Percentiles rank a stretch among this genome's conserved stretches.
These are phyloP conservation scores for Fusarium verrucosum DNA, from an alignment of 2,329 filamentous ascomycete species.

Conservation along the genomic window DNA sequence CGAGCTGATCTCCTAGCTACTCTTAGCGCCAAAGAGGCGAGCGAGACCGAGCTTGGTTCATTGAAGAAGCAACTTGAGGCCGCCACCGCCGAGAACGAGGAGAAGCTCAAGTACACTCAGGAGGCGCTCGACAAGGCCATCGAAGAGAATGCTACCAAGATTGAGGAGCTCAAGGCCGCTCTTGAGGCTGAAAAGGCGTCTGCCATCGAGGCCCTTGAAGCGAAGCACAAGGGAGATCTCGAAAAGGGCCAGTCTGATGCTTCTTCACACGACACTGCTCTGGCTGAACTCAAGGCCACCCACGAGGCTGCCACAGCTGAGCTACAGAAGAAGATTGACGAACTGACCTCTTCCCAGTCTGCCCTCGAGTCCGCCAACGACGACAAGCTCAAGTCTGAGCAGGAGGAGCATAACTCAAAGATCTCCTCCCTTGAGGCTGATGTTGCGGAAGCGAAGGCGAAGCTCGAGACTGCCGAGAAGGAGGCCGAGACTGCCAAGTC, in stretches of 20 bases:
- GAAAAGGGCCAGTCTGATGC: slow-evolving; percentile 57
- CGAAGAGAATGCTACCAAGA: slow-evolving; percentile 59
- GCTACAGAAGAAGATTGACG: slow-evolving; percentile 65
- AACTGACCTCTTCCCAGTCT: slow-evolving; percentile 59
- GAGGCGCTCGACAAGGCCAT: slow-evolving; percentile 50
- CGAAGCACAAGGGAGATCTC: slow-evolving; percentile 62
- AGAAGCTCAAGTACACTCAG: slow-evolving; percentile 49
- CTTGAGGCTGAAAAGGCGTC: slow-evolving; percentile 62
- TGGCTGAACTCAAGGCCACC: slow-evolving; percentile 60
- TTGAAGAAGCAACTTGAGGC: slow-evolving; percentile 62
- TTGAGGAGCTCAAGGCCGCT: slow-evolving; percentile 60
- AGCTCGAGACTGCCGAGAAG: slow-evolving; percentile 59
- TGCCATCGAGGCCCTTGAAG: slow-evolving; percentile 59
- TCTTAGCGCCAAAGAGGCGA: slow-evolving; percentile 59
- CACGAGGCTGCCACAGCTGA: slow-evolving; percentile 60
- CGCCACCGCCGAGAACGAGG: slow-evolving; percentile 47
- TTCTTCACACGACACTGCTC: slow-evolving; percentile 58
- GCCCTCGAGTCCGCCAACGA: slow-evolving; percentile 57
- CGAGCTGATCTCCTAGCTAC: slow-evolving; percentile 60
- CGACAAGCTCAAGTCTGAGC: slow-evolving; percentile 56
- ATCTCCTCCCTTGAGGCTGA: slow-evolving; percentile 63
- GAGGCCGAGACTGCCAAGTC: slow-evolving; percentile 54
- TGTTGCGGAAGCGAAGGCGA: slow-evolving; percentile 60
- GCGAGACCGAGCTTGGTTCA: slow-evolving; percentile 58
- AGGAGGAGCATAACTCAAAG: slow-evolving; percentile 56